These are phyloP conservation scores for Cicer pinnatifidum DNA, from an alignment of 306 rosid species.

Conservation along the genomic window DNA sequence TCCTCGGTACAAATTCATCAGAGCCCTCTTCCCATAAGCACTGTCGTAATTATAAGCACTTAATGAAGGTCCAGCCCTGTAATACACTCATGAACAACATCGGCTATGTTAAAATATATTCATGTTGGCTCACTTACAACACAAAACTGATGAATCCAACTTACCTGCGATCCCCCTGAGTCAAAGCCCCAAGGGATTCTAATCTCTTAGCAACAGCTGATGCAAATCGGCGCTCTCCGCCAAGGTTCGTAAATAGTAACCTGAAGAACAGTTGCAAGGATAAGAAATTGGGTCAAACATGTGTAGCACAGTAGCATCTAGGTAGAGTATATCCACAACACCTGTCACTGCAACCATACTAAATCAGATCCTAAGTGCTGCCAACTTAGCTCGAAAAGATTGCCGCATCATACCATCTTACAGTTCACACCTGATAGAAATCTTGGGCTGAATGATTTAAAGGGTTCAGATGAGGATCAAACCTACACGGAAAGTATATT, in stretches of 20 bases:
- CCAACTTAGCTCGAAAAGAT: conserved; percentile 1
- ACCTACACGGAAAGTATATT: not conserved
- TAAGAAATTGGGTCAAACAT: conserved; percentile 26
- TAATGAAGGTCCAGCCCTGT: conserved; percentile 92
- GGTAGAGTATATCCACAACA: conserved; percentile 25
- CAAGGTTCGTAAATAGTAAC: conserved; percentile 89
- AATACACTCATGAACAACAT: conserved; percentile 43
- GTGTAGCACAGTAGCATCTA: not conserved
- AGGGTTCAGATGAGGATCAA: not conserved
- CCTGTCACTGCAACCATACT: conserved; percentile 16
- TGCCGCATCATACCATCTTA: not conserved
- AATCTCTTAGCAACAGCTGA: conserved; percentile 98
- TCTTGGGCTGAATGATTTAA: not conserved
- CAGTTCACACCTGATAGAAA: not conserved
- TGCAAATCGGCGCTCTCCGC: conserved; percentile 98
- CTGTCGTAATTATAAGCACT: conserved; percentile 96
- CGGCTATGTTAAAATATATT: conserved; percentile 35
- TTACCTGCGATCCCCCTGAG: conserved; percentile 98
- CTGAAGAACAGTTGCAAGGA: conserved; percentile 52
- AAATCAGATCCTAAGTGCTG: conserved; percentile 29
- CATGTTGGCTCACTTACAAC: conserved; percentile 23
- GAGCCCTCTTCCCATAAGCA: conserved; percentile 86
- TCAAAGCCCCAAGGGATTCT: conserved; percentile 95
- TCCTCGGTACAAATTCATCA: conserved; percentile 84
- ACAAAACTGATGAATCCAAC: conserved; percentile 46